These are phyloP conservation scores for Salinomyces thailandicus DNA, from an alignment of 2,329 filamentous ascomycete genomes.

Conservation along the genomic window DNA sequence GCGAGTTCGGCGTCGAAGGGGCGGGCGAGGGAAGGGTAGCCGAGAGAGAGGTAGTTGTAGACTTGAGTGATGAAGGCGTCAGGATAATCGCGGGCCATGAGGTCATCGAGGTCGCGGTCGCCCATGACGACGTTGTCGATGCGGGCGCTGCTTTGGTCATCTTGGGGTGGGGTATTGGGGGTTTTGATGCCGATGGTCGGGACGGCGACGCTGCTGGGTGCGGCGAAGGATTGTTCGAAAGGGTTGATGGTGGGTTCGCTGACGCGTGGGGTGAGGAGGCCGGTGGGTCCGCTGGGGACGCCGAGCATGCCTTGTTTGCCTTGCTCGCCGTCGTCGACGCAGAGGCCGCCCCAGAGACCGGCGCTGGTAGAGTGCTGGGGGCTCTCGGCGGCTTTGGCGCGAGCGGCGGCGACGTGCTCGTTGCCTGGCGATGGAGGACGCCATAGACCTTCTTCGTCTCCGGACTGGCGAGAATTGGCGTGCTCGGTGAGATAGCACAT, in stretches of 20 bases:
- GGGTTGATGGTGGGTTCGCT: conserved; percentile 30
- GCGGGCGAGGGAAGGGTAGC: conserved; percentile 76
- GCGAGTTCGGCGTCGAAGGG: conserved; percentile 76
- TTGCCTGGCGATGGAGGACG: conserved; percentile 16
- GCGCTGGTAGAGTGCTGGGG: conserved; percentile 9
- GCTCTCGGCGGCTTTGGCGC: conserved; percentile 7
- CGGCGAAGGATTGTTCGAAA: conserved; percentile 26
- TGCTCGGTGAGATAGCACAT: conserved; percentile 43
- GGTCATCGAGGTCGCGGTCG: conserved; percentile 31
- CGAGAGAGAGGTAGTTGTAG: conserved; percentile 90
- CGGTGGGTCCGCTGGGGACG: conserved; percentile 34
- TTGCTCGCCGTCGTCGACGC: conserved; percentile 33
- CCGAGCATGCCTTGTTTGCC: conserved; percentile 24
- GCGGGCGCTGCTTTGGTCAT: conserved; percentile 6
- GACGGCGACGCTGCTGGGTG: conserved; percentile 14
- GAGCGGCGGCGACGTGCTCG: conserved; percentile 5
- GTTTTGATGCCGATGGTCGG: conserved; percentile 12
- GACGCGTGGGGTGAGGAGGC: conserved; percentile 39
- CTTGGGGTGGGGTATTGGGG: conserved; percentile 16
- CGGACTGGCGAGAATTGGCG: conserved; percentile 38
- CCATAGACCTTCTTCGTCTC: conserved; percentile 47
- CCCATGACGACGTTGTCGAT: conserved; percentile 33
- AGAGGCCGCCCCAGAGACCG: conserved; percentile 71
- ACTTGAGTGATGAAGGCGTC: conserved; percentile 88
- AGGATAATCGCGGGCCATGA: conserved; percentile 56